These are phyloP conservation scores for Hemisphaericaspora nanyangensis DNA, from an alignment of 805 yeast species.

Conservation along the genomic window DNA sequence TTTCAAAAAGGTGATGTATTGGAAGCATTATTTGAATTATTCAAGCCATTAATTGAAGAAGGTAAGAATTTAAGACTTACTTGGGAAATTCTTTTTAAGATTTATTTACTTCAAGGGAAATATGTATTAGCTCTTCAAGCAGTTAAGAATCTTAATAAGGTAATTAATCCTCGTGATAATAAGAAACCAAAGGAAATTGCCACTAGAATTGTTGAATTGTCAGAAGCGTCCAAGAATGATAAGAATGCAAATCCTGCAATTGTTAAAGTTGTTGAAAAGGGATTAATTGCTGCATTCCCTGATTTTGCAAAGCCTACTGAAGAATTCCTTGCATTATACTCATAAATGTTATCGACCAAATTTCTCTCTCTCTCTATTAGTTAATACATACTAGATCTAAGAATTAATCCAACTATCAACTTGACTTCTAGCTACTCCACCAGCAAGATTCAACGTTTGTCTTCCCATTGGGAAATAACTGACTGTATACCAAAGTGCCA, in stretches of 20 bases:
- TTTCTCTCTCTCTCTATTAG: neutral
- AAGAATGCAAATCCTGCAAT: slow-evolving; percentile 42
- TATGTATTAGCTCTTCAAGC: slow-evolving; percentile 45
- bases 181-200: slow-evolving; percentile 19
- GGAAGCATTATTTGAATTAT: slow-evolving; percentile 38
- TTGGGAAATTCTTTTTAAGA: slow-evolving; percentile 42
- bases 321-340: slow-evolving; percentile 12
- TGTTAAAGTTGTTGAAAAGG: slow-evolving; percentile 37
- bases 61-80: slow-evolving; percentile 37
- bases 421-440: slow-evolving; percentile 41
- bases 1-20: slow-evolving; percentile 36
- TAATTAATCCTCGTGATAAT: slow-evolving; percentile 21
- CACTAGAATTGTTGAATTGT: slow-evolving; percentile 29
- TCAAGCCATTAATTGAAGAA: slow-evolving; percentile 39
- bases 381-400: slow-evolving; percentile 7
- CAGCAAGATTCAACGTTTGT: slow-evolving; percentile 40
- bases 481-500: slow-evolving; percentile 44
- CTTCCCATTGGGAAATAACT: slow-evolving; percentile 47
- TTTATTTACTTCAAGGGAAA: slow-evolving; percentile 40
- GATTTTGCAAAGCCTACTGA: slow-evolving; percentile 21
- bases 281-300: slow-evolving; percentile 31
- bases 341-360: slow-evolving; percentile 2
- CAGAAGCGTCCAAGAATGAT: slow-evolving; percentile 31
- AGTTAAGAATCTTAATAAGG: slow-evolving; percentile 38
- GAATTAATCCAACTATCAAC: slow-evolving; percentile 41